phyloP scores from a whole-genome alignment of 2,329 filamentous ascomycete species.

The Fusarium tupiense region DNA sequence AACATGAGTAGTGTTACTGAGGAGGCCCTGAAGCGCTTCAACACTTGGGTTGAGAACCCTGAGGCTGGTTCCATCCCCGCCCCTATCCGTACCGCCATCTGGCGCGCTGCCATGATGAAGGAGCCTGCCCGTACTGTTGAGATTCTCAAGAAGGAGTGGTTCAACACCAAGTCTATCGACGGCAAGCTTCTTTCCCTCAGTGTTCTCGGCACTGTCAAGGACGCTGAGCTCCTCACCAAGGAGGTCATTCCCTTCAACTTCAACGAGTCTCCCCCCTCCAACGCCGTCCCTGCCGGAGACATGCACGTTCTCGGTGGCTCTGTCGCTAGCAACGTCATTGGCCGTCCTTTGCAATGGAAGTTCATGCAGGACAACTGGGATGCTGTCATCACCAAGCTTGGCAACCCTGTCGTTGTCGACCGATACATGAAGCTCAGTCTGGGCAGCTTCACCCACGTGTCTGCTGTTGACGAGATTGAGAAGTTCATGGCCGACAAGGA shows the following conservation, averaged over 20 bases:
- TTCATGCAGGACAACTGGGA: constrained; percentile 89
- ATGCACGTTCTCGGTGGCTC: constrained; percentile 83
- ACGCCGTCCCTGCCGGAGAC: constrained; percentile 84
- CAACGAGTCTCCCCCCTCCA: constrained; percentile 65
- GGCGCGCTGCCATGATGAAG: constrained; percentile 76
- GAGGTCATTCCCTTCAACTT: constrained; percentile 83
- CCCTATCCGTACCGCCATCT: constrained; percentile 82
- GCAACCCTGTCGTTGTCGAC: constrained; percentile 88
- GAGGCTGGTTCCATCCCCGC: constrained; percentile 78
- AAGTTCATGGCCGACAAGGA: constrained; percentile 89
- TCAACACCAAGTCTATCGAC: constrained; percentile 83
- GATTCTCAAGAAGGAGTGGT: constrained; percentile 85
- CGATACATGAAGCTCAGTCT: constrained; percentile 84
- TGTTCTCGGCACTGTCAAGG: constrained; percentile 78
- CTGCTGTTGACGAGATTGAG: constrained; percentile 78
- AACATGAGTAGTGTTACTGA: constrained; percentile 64
- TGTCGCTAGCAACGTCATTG: constrained; percentile 77
- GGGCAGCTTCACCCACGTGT: constrained; percentile 78
- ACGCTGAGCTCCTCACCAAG: constrained; percentile 71
- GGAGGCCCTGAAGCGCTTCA: constrained; percentile 82
- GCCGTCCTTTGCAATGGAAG: constrained; percentile 81
- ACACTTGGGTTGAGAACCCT: constrained; percentile 77
- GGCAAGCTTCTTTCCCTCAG: constrained; percentile 87
- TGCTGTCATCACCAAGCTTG: constrained; percentile 75
- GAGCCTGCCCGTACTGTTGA: constrained; percentile 76